Conservation (phyloP, 768 basidiomycete species). For the Clitopilus hobsonii region DNA sequence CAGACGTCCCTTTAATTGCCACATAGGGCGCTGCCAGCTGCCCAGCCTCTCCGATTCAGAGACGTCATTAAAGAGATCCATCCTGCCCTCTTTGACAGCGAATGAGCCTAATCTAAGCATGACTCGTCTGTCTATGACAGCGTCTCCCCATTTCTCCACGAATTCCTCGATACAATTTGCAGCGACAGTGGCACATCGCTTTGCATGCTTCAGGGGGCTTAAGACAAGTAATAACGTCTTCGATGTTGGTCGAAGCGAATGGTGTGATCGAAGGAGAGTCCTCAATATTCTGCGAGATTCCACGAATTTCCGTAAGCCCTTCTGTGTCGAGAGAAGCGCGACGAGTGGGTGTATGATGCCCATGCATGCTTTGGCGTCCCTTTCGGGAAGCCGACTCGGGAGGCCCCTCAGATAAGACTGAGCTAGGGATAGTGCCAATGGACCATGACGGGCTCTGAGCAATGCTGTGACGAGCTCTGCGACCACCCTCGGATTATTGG, state of each 20-base stretch:
- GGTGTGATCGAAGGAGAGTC: slow-evolving; percentile 40
- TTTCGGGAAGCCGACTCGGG: slow-evolving; percentile 33
- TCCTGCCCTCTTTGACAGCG: slow-evolving; percentile 62
- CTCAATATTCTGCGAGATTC: slow-evolving; percentile 38
- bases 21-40: slow-evolving; percentile 9
- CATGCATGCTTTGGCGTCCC: slow-evolving; percentile 32
- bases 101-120: slow-evolving; percentile 53
- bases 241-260: slow-evolving; percentile 49
- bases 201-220: slow-evolving; percentile 40
- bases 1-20: slow-evolving; percentile 14
- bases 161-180: slow-evolving; percentile 39
- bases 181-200: slow-evolving; percentile 53
- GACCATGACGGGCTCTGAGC: slow-evolving; percentile 32
- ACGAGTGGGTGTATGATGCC: slow-evolving; percentile 55
- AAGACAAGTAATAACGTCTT: slow-evolving; percentile 59
- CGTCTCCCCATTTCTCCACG: slow-evolving; percentile 49
- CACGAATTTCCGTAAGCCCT: slow-evolving; percentile 40
- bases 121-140: slow-evolving; percentile 52
- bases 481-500: slow-evolving; percentile 37
- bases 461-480: slow-evolving; percentile 42
- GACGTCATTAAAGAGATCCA: slow-evolving; percentile 40
- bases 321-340: slow-evolving; percentile 22
- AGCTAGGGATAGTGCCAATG: slow-evolving; percentile 40
- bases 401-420: slow-evolving; percentile 45
- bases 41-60: slow-evolving; percentile 12